A percentile compares a stretch with the other conserved stretches of the same genome.
phyloP scores from a whole-genome alignment of 805 yeast genomes.

The Komagataella kurtzmanii region DNA sequence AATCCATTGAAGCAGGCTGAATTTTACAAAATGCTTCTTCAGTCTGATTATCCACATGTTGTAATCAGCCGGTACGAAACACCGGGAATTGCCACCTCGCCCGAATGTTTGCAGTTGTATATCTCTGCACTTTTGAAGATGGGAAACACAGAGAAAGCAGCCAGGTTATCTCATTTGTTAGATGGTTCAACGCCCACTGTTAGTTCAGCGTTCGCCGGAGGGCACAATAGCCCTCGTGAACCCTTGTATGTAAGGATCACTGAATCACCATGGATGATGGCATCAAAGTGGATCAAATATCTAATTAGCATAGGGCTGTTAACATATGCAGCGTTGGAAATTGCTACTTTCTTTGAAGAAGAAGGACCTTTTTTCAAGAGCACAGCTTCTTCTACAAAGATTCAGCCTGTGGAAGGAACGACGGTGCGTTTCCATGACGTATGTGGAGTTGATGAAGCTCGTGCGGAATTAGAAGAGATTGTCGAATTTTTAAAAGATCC shows the following conservation, averaged over 20 bases:
- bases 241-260: slow-evolving; percentile 92
- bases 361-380: slow-evolving; percentile 69
- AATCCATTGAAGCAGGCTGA: slow-evolving; percentile 70
- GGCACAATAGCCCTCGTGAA: slow-evolving; percentile 27
- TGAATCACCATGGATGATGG: slow-evolving; percentile 65
- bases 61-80: slow-evolving; percentile 92
- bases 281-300: slow-evolving; percentile 86
- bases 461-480: slow-evolving; percentile 92
- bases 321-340: slow-evolving; percentile 71
- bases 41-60: slow-evolving; percentile 85
- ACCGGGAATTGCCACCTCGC: slow-evolving; percentile 77
- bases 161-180: slow-evolving; percentile 38
- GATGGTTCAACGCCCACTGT: slow-evolving; percentile 6
- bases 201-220: slow-evolving; percentile 6
- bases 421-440: slow-evolving; percentile 88
- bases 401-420: slow-evolving; percentile 73
- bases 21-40: slow-evolving; percentile 63
- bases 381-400: slow-evolving; percentile 59
- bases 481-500: slow-evolving; percentile 98
- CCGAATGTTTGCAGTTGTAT: slow-evolving; percentile 69
- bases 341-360: slow-evolving; percentile 69
- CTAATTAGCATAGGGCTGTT: slow-evolving; percentile 67
- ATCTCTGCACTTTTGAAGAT: slow-evolving; percentile 66
- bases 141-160: slow-evolving; percentile 74
- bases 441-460: slow-evolving; percentile 96